Base-by-base conservation (phyloP, 2,329 filamentous ascomycete genomes). In the Aspergillus pseudoviridinutans region DNA sequence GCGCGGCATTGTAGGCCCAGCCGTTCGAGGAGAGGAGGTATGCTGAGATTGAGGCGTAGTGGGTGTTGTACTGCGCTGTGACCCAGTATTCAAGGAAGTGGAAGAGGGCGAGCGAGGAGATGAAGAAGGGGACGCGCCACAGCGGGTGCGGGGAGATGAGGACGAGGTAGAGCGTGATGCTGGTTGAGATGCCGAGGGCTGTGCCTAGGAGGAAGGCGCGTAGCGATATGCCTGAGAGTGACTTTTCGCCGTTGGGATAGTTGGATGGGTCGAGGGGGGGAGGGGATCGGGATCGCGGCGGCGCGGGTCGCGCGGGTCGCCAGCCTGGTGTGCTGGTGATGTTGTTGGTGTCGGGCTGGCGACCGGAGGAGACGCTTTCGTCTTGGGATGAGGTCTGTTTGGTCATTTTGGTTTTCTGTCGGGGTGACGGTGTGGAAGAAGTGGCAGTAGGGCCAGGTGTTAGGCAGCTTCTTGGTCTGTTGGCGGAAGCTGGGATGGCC, bases 31-130 rank as follows among this genome's bases (percentile, higher is more conserved):
- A 88, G 38, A 97, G 82, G 14, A 99, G 84, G 73, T 95, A 99
- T 38, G 90, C 89, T 54, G 84, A 83, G 22, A 92, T 80, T 25
- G 82, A 84, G 22, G 90, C 91, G 53, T 86, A 81, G 17, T 82
- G 81, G 0, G 90, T 91, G 75, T 97, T 97, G 77, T 89, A 90
- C 55, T 82, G 80, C 8, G 93, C 92, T 0, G 93, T 97, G 32
- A 87, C 91, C 82, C 87, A 96, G 80, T 92, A 99, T 76, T 99
- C 94, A 74, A 97, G 87, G 76, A 96, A 97, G 80, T 99, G 94
- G 78, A 97, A 97, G 29, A 88, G 66, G 27, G 87, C 83, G 50
- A 97, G 86, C 14, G 86, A 79, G 41, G 73, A 62, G 58, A 81
- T 63, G 70, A 80, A 80, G 66, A 83, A 80, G 8, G 81, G 79